Evolutionary conservation across 768 basidiomycete species (phyloP).

Genomic region (Serendipita sp.): DNA sequence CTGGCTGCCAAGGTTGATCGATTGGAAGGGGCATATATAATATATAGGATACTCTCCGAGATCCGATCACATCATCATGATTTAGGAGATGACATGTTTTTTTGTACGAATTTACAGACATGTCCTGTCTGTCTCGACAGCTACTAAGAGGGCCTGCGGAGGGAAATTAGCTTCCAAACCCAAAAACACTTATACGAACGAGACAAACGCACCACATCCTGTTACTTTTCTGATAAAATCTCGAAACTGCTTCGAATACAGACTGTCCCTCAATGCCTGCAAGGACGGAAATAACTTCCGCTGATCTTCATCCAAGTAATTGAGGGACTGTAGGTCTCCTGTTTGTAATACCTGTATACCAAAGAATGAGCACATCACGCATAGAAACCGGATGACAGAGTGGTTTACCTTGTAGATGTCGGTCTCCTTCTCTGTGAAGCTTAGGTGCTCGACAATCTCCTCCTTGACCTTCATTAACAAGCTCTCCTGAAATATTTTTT

Average conservation of each 20-base stretch:
- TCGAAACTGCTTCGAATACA: constrained; percentile 76
- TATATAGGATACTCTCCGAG: constrained; percentile 88
- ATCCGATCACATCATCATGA: constrained; percentile 90
- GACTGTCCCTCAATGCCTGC: constrained; percentile 69
- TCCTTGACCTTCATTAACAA: constrained; percentile 67
- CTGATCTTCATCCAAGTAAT: constrained; percentile 64
- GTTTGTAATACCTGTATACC: constrained; percentile 76
- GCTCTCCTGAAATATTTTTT: constrained; percentile 69
- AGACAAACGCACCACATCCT: constrained; percentile 63
- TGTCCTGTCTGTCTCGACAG: constrained; percentile 72
- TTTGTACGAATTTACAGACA: constrained; percentile 84
- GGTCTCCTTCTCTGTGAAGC: constrained; percentile 86
- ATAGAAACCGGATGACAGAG: not conserved
- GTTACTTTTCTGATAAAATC: constrained; percentile 71
- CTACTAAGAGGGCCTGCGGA: not conserved
- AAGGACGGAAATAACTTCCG: constrained; percentile 66
- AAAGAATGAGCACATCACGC: not conserved
- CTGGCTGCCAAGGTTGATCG: constrained; percentile 61
- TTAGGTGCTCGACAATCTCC: constrained; percentile 62
- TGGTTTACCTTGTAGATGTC: constrained; percentile 82
- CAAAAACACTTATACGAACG: too few relatives aligned
- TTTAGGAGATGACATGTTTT: constrained; percentile 87
- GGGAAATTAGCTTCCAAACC: not conserved
- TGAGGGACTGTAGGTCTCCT: constrained; percentile 85
- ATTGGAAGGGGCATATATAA: constrained; percentile 81